phyloP scores from a whole-genome alignment of 176 grass and related monocot genomes.

The Guadua angustifolia region DNA sequence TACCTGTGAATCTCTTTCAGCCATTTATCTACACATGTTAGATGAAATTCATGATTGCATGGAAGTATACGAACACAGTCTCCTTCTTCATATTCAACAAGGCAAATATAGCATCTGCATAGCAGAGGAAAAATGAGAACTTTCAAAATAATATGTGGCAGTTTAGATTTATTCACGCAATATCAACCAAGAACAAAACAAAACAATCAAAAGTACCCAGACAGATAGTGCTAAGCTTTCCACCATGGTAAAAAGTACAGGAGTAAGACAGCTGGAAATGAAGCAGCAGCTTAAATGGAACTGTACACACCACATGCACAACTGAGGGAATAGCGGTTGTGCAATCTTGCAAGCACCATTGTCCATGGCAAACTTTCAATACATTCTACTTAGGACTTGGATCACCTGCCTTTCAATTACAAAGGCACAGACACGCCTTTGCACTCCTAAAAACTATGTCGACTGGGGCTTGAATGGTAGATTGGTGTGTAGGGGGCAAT shows the following conservation, averaged over 20 bases:
- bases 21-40: constrained; percentile 99
- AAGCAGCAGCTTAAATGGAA: constrained; percentile 44
- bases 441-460: constrained; percentile 10
- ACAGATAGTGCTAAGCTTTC: constrained; percentile 6
- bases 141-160: constrained; percentile 18
- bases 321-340: neutral
- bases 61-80: constrained; percentile 85
- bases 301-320: constrained; percentile 4
- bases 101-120: constrained; percentile 90
- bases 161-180: constrained; percentile 13
- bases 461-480: neutral
- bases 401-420: constrained; percentile 5
- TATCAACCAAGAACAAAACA: constrained; percentile 1
- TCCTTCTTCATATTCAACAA: constrained; percentile 98
- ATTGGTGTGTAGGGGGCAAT: neutral
- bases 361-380: neutral
- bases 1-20: constrained; percentile 99
- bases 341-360: neutral
- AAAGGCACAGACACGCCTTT: neutral
- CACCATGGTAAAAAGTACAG: neutral
- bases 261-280: constrained; percentile 12
- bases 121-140: neutral
- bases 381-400: neutral
- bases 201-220: neutral
- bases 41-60: constrained; percentile 97